Conservation (phyloP, 768 basidiomycete genomes). For the Mycena galopus region DNA sequence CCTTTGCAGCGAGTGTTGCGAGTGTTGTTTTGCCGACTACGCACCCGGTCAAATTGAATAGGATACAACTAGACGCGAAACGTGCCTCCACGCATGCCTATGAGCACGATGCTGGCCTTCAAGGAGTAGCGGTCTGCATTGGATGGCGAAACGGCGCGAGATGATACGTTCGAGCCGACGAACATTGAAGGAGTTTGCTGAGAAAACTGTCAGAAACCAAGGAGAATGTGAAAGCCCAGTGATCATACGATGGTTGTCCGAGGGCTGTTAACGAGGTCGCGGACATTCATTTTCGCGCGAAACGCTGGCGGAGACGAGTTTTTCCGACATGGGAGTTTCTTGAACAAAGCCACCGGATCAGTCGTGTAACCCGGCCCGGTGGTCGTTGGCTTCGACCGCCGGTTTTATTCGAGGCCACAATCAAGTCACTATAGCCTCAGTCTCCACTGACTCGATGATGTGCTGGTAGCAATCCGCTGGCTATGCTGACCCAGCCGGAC, state of each 20-base stretch:
- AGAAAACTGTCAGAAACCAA: background rate
- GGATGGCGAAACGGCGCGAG: slow-evolving; percentile 31
- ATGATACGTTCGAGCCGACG: slow-evolving; percentile 4
- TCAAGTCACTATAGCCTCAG: too few relatives aligned
- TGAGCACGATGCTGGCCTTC: slow-evolving; percentile 63
- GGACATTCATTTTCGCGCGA: slow-evolving; percentile 30
- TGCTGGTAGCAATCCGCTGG: too few relatives aligned
- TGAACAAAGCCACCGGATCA: too few relatives aligned
- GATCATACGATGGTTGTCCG: slow-evolving; percentile 10
- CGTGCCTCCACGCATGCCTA: slow-evolving; percentile 81
- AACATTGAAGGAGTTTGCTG: slow-evolving; percentile 12
- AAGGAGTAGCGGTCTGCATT: slow-evolving; percentile 33
- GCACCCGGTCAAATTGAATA: background rate
- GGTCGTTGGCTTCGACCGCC: too few relatives aligned
- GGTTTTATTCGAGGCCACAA: too few relatives aligned
- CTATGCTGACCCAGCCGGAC: background rate
- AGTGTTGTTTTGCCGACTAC: slow-evolving; percentile 80
- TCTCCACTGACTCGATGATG: too few relatives aligned
- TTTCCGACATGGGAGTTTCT: slow-evolving; percentile 24
- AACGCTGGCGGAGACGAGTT: slow-evolving; percentile 8
- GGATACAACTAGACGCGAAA: slow-evolving; percentile 3
- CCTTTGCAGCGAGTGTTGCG: slow-evolving; percentile 70
- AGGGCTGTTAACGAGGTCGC: slow-evolving; percentile 29
- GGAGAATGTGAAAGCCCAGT: background rate
- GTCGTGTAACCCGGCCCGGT: too few relatives aligned